Conservation (phyloP, 352 stramenopile genomes). For the Stramenopiles sp. region DNA sequence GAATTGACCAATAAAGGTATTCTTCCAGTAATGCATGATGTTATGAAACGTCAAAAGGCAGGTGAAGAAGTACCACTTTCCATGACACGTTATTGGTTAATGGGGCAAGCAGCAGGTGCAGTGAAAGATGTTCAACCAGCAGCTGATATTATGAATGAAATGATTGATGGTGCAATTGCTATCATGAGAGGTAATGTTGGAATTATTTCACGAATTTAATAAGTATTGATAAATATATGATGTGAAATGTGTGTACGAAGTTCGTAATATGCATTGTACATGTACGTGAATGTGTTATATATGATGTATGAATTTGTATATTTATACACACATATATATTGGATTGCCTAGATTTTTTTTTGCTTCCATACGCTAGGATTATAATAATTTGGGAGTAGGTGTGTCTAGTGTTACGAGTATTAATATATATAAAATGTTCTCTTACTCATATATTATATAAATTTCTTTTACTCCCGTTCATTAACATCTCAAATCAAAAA, state of each 20-base stretch:
- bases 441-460: too few relatives aligned
- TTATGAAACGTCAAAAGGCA: neutral
- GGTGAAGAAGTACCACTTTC: neutral
- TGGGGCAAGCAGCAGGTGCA: neutral
- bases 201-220: neutral
- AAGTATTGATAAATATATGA: neutral
- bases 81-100: neutral
- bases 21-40: neutral
- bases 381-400: too few relatives aligned
- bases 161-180: neutral
- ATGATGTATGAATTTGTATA: neutral
- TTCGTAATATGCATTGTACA: too few relatives aligned
- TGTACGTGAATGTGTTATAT: too few relatives aligned
- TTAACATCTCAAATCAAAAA: too few relatives aligned
- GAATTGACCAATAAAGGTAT: neutral
- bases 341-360: too few relatives aligned
- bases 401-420: too few relatives aligned
- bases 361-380: too few relatives aligned
- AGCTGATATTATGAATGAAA: neutral
- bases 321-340: too few relatives aligned
- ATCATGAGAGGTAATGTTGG: neutral
- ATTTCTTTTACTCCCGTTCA: too few relatives aligned
- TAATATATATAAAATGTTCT: too few relatives aligned
- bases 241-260: neutral
- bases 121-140: neutral